These are phyloP conservation scores for Paradendryphiella salina DNA, from an alignment of 2,329 filamentous ascomycete species.

Conservation along the genomic window DNA sequence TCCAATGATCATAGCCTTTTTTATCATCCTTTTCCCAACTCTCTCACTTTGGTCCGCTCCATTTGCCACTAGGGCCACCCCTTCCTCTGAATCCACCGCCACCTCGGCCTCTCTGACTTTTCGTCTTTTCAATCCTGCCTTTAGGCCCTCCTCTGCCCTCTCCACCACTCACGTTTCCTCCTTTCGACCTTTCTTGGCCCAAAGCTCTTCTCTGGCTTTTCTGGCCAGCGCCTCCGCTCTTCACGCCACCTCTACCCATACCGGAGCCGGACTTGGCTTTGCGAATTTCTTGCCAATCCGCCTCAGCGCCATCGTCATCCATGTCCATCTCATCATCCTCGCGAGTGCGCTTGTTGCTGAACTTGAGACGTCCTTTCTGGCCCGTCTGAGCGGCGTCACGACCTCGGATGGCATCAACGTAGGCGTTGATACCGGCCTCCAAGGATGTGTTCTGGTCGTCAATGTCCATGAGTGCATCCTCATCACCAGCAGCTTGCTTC, in stretches of 20 bases:
- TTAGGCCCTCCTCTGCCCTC: slow-evolving; percentile 23
- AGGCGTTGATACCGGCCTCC: slow-evolving; percentile 61
- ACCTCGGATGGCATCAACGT: slow-evolving; percentile 63
- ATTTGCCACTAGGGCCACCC: slow-evolving; percentile 6
- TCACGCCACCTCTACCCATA: slow-evolving; percentile 31
- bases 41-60: slow-evolving; percentile 14
- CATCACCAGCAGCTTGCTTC: slow-evolving; percentile 39
- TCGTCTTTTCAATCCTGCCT: slow-evolving; percentile 17
- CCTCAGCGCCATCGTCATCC: slow-evolving; percentile 48
- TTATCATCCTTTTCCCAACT: neutral
- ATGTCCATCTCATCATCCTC: slow-evolving; percentile 54
- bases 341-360: slow-evolving; percentile 55
- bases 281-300: slow-evolving; percentile 37
- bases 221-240: slow-evolving; percentile 22
- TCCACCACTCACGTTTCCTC: slow-evolving; percentile 26
- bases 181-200: slow-evolving; percentile 44
- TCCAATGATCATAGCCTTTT: neutral
- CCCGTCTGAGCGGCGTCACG: slow-evolving; percentile 62
- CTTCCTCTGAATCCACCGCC: slow-evolving; percentile 18
- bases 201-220: slow-evolving; percentile 42
- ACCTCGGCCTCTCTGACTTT: slow-evolving; percentile 12
- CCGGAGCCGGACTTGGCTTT: slow-evolving; percentile 43
- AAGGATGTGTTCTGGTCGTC: slow-evolving; percentile 52
- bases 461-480: slow-evolving; percentile 63
- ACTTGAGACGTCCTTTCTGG: slow-evolving; percentile 64